Evolutionary conservation across 2,329 filamentous ascomycete species (phyloP), one percentile per base, ranked within the genome.

Genomic region (Lecanicillium sp.): DNA sequence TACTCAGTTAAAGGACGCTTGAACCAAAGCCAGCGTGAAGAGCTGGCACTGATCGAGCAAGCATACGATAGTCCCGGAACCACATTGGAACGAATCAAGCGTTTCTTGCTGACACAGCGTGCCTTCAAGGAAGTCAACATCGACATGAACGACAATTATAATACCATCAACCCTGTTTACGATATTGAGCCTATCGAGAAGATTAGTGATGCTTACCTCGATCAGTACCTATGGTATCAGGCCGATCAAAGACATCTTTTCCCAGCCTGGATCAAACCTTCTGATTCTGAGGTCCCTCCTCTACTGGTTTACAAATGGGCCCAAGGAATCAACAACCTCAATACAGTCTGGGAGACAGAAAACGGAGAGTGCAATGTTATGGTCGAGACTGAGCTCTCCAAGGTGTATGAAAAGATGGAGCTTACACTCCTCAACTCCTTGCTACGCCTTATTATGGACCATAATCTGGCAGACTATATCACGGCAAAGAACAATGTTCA

Each of bases 101-200:
- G 92, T 35, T 96, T 96, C 70, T 70, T 98, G 45, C 77, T 98
- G 32, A 98, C 94, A 0, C 92, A 98, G 58, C 80, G 92, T 59
- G 92, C 94, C 2, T 98, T 98, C 75, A 98, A 98, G 65, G 92
- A 98, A 64, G 92, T 98, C 32, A 92, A 90, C 40, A 98, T 98
- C 49, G 92, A 98, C 57, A 98, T 98, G 92, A 98, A 98, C 60
- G 92, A 98, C 66, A 98, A 98, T 56, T 98, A 98, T 67, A 96
- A 81, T 70, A 90, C 87, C 14, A 98, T 98, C 69, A 98, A 98
- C 56, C 94, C 92, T 0, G 92, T 98, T 1, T 98, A 98, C 57
- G 92, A 98, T 50, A 92, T 98, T 43, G 94, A 98, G 63, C 92
- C 92, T 0, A 95, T 98, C 43, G 92, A 98, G 69, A 98, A 98